Evolutionary conservation across 2,329 filamentous ascomycete species (phyloP), one percentile per base, ranked within the genome.

Genomic region (Juglanconis sp.): DNA sequence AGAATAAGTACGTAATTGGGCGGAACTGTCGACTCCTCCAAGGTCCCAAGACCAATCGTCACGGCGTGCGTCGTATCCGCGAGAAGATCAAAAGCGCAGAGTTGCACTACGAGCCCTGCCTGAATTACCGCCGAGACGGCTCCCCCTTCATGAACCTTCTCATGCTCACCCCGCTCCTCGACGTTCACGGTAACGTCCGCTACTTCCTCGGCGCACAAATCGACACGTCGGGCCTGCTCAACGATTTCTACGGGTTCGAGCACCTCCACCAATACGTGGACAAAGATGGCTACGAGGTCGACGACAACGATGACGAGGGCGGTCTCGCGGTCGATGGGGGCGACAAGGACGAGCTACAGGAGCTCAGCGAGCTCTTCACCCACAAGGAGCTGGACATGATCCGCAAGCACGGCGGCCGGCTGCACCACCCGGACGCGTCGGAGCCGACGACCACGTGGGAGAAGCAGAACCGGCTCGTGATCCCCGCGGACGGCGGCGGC

Each of bases 21-120:
- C 84, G 88, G 38, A 93, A 93, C 65, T 92, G 89, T 67, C 84
- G 90, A 5, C 92, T 93, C 67, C 80, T 93, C 2, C 89, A 92
- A 70, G 90, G 90, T 0, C 89, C 89, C 0, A 84, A 82, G 66
- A 91, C 89, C 5, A 88, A 87, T 63, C 78, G 78, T 0, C 79
- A 82, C 63, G 89, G 86, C 57, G 78, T 89, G 0, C 74, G 78
- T 54, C 79, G 90, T 53, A 76, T 93, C 8, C 78, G 82, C 35
- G 81, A 87, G 49, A 86, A 85, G 32, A 74, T 89, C 8, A 71
- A 78, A 5, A 81, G 78, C 0, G 87, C 87, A 13, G 81, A 84
- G 65, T 89, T 92, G 66, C 84, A 88, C 64, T 89, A 82, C 58
- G 90, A 93, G 66, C 84, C 90, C 0, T 86, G 92, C 59, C 74